Percentiles rank a stretch among this genome's conserved stretches.
Conservation (phyloP, 495 filamentous ascomycete species). For the Hyphodiscus hymeniophilus region DNA sequence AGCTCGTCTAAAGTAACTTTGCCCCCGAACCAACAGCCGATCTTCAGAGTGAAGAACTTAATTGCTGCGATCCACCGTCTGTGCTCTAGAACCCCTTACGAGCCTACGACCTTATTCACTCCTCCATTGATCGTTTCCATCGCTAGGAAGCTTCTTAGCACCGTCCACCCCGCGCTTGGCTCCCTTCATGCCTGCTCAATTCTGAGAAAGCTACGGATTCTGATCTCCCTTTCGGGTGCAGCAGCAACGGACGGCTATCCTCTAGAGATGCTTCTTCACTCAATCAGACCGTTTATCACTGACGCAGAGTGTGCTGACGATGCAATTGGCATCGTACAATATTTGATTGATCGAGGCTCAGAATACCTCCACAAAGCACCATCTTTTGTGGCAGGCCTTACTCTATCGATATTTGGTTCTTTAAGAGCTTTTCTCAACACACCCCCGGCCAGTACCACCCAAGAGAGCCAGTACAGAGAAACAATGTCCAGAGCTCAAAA, state of each 20-base stretch:
- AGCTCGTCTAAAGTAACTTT: conserved; percentile 51
- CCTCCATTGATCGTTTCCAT: conserved; percentile 66
- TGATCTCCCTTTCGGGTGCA: conserved; percentile 68
- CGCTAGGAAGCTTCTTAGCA: conserved; percentile 67
- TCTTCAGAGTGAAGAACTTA: conserved; percentile 70
- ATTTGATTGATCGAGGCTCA: conserved; percentile 64
- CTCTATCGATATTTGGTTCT: conserved; percentile 66
- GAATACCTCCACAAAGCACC: conserved; percentile 54
- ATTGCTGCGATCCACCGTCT: conserved; percentile 65
- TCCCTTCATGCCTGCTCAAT: conserved; percentile 79
- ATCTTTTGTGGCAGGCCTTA: conserved; percentile 70
- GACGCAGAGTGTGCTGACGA: conserved; percentile 89
- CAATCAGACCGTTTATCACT: conserved; percentile 67
- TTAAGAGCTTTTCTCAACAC: conserved; percentile 61
- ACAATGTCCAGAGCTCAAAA: conserved; percentile 57
- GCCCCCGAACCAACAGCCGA: conserved; percentile 74
- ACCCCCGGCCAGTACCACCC: conserved; percentile 59
- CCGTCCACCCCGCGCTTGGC: conserved; percentile 79
- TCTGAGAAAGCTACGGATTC: conserved; percentile 73
- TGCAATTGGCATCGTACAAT: conserved; percentile 77
- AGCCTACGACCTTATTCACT: conserved; percentile 64
- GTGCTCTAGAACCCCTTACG: conserved; percentile 58
- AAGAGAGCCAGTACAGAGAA: conserved; percentile 63
- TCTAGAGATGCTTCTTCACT: conserved; percentile 84
- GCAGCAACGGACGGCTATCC: conserved; percentile 69